phyloP scores from a whole-genome alignment of 805 yeast species.

The Brettanomyces sp. region DNA sequence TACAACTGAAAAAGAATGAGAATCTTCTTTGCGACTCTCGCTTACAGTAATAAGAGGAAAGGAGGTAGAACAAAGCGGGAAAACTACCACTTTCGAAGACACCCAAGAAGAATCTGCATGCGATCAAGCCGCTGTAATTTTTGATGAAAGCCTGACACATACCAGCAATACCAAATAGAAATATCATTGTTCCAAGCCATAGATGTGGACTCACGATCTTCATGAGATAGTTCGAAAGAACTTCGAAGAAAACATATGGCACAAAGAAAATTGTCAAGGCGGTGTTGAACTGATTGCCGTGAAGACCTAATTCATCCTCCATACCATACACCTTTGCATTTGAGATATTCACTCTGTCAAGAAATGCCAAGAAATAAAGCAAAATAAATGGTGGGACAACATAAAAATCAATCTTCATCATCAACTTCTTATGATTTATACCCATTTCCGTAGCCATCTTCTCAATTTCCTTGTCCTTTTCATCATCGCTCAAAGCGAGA shows the following conservation, averaged over 20 bases:
- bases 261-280: conserved; percentile 65
- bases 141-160: conserved; percentile 58
- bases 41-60: conserved; percentile 56
- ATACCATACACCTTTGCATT: conserved; percentile 73
- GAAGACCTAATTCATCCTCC: conserved; percentile 41
- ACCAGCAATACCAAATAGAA: conserved; percentile 57
- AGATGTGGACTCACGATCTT: conserved; percentile 53
- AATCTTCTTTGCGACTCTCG: conserved; percentile 62
- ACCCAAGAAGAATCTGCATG: conserved; percentile 59
- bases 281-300: conserved; percentile 51
- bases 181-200: conserved; percentile 53
- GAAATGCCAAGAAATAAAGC: conserved; percentile 64
- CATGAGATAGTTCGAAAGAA: conserved; percentile 55
- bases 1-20: conserved; percentile 59
- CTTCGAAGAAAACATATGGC: conserved; percentile 58
- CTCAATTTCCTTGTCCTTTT: conserved; percentile 20
- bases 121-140: conserved; percentile 49
- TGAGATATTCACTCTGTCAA: conserved; percentile 77
- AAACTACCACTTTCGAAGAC: conserved; percentile 62
- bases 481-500: conserved; percentile 11
- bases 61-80: conserved; percentile 65
- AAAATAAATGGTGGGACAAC: conserved; percentile 69
- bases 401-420: conserved; percentile 58
- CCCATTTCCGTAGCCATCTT: conserved; percentile 35
- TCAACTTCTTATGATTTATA: conserved; percentile 44